Evolutionary conservation across 1,284 basidiomycete genomes (phyloP), one percentile per base, ranked within the genome.

Genomic region (Exobasidium rhododendri): DNA sequence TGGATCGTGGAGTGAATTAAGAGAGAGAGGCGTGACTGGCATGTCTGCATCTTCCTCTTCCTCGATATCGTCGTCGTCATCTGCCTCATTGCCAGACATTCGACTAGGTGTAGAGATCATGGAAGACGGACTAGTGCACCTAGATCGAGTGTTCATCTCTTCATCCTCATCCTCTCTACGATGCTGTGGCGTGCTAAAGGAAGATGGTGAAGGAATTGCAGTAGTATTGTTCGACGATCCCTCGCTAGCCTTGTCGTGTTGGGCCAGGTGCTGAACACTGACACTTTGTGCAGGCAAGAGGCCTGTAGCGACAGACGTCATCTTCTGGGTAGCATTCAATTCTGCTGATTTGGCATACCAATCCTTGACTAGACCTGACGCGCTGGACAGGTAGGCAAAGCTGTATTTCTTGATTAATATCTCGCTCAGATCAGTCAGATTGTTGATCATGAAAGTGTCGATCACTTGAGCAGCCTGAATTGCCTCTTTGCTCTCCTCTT

Each of bases 351-450:
- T 31, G 13, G 30, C 49, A 79, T 97, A 99, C 83, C 89, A 94
- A 77, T 97, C 91, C 61, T 93, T 87, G 63, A 92, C 91, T 74
- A 91, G 85, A 17, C 89, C 91, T 31, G 96, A 94, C 0, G 93
- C 92, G 81, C 92, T 91, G 56, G 90, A 92, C 83, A 94, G 97
- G 83, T 92, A 93, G 30, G 88, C 87, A 74, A 91, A 92, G 11
- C 93, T 91, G 83, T 98, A 98, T 84, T 99, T 98, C 84, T 94
- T 93, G 80, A 97, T 86, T 74, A 98, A 83, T 35, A 91, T 93
- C 80, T 94, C 88, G 13, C 94, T 97, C 31, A 98, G 85, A 69
- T 90, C 88, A 74, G 92, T 89, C 81, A 94, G 86, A 77, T 90
- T 87, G 77, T 89, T 89, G 35, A 88, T 85, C 69, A 98, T 85